phyloP scores from a whole-genome alignment of 768 basidiomycete genomes.

The Suillus decipiens region DNA sequence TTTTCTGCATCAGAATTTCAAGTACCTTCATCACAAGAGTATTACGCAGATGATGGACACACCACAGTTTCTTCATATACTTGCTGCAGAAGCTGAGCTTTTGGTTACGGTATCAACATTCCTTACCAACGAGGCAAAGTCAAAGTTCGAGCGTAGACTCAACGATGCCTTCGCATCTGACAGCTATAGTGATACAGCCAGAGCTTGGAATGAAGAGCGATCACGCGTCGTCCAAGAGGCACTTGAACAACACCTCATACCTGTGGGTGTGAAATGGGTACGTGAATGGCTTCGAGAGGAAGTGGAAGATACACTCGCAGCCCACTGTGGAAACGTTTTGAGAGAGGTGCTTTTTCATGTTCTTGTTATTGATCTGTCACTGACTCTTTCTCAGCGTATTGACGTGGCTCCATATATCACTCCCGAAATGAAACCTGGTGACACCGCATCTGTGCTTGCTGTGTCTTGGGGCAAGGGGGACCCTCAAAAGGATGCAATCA shows the following conservation, averaged over 20 bases:
- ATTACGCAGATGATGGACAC: conserved; percentile 66
- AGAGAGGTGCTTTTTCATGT: conserved; percentile 53
- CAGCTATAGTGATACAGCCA: conserved; percentile 79
- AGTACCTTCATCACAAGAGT: conserved; percentile 85
- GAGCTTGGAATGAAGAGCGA: conserved; percentile 90
- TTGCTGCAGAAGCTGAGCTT: conserved; percentile 87
- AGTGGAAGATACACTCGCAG: conserved; percentile 81
- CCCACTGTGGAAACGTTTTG: conserved; percentile 64
- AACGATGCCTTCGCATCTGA: conserved; percentile 83
- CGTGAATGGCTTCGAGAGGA: conserved; percentile 88
- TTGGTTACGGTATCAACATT: conserved; percentile 77
- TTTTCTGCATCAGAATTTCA: conserved; percentile 70
- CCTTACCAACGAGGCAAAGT: conserved; percentile 61
- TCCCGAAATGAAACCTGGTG: conserved; percentile 64
- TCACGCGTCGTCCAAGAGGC: conserved; percentile 76
- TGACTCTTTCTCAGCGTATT: conserved; percentile 57
- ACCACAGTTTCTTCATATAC: conserved; percentile 87
- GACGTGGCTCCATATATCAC: conserved; percentile 77
- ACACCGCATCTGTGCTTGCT: conserved; percentile 79
- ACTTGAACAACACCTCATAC: conserved; percentile 79
- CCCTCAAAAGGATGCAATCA: conserved; percentile 86
- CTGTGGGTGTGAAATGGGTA: conserved; percentile 83
- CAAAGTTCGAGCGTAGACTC: conserved; percentile 74
- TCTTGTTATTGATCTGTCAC: conserved; percentile 8
- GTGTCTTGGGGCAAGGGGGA: conserved; percentile 96